These are phyloP conservation scores for Suillus cothurnatus DNA, from an alignment of 768 basidiomycete species.

Conservation along the genomic window DNA sequence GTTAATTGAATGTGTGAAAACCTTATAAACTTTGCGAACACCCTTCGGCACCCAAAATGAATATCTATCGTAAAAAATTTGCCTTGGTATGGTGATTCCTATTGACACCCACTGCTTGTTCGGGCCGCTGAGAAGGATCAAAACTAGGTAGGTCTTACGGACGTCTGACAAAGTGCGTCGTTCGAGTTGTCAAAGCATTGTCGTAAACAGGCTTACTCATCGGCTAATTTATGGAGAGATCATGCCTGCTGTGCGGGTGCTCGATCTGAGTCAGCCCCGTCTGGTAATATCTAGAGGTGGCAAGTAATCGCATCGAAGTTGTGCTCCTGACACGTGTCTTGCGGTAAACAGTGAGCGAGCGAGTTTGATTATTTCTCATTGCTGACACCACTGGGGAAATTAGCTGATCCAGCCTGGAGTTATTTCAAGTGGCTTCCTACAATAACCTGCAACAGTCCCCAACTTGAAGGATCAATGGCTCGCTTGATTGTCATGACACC, in stretches of 20 bases:
- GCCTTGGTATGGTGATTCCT: neutral
- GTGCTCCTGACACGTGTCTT: neutral
- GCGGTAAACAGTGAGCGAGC: neutral
- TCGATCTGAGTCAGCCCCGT: neutral
- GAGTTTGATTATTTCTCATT: neutral
- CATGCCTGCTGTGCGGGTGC: neutral
- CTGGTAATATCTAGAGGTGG: neutral
- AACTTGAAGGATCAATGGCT: neutral
- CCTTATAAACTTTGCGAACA: neutral
- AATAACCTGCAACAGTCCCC: neutral
- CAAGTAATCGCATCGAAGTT: neutral
- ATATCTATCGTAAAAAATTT: neutral
- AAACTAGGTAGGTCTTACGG: neutral
- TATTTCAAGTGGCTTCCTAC: neutral
- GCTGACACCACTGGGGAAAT: neutral
- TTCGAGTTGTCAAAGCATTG: neutral
- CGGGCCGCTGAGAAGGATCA: neutral
- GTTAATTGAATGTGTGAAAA: conserved; percentile 1
- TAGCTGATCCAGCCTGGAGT: neutral
- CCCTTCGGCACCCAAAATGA: neutral
- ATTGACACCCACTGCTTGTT: neutral
- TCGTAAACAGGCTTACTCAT: neutral
- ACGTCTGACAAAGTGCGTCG: neutral
- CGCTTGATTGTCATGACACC: neutral
- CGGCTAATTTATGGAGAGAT: neutral